Conservation (phyloP, 768 basidiomycete species). For the Mycena crocata region DNA sequence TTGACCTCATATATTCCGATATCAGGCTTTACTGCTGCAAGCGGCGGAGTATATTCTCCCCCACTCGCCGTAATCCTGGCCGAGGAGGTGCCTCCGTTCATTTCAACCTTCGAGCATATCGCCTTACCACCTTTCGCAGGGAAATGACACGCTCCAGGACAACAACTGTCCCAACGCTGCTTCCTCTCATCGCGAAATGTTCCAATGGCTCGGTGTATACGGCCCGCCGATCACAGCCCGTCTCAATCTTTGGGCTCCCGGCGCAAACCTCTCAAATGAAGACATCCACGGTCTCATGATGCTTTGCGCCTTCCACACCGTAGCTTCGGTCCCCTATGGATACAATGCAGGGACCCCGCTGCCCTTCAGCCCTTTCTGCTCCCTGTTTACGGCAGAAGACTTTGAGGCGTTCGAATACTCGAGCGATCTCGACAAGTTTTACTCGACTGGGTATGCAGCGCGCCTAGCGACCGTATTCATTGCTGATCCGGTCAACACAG, state of each 20-base stretch:
- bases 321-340: constrained; percentile 43
- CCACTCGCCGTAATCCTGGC: constrained; percentile 65
- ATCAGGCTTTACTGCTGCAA: constrained; percentile 72
- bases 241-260: constrained; percentile 70
- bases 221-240: constrained; percentile 65
- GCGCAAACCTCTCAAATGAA: constrained; percentile 63
- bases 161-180: constrained; percentile 70
- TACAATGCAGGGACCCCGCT: constrained; percentile 42
- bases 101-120: neutral
- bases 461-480: neutral
- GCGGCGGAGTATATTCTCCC: constrained; percentile 56
- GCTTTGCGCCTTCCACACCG: constrained; percentile 84
- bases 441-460: constrained; percentile 71
- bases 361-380: constrained; percentile 73
- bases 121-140: constrained; percentile 40
- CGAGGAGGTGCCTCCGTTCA: constrained; percentile 48
- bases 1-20: neutral
- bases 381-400: constrained; percentile 71
- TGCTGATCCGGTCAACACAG: constrained; percentile 45
- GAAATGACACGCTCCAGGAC: constrained; percentile 77
- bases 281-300: constrained; percentile 74
- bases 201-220: constrained; percentile 66
- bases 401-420: constrained; percentile 77
- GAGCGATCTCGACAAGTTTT: constrained; percentile 82
- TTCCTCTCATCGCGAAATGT: constrained; percentile 54